Conservation (phyloP, 495 filamentous ascomycete species). For the Penicillium waksmanii region DNA sequence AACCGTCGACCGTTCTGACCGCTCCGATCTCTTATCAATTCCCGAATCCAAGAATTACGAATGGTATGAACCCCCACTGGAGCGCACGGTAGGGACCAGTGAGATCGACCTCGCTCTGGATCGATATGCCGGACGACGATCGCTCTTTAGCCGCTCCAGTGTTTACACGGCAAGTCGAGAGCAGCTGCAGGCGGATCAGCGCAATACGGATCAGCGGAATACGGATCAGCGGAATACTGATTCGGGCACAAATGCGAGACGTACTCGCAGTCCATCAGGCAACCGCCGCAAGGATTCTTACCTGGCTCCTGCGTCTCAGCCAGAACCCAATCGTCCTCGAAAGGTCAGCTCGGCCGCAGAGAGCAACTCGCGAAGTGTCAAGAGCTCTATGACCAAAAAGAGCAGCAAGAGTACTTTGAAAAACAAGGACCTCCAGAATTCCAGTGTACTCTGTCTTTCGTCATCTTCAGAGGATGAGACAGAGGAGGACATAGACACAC, state of each 20-base stretch:
- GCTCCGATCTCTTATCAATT: slow-evolving; percentile 27
- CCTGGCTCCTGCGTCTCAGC: slow-evolving; percentile 23
- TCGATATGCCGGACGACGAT: slow-evolving; percentile 34
- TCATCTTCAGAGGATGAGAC: slow-evolving; percentile 62
- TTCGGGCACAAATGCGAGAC: slow-evolving; percentile 15
- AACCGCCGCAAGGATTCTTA: slow-evolving; percentile 28
- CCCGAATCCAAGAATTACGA: slow-evolving; percentile 28
- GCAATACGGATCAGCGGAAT: slow-evolving; percentile 19
- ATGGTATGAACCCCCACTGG: slow-evolving; percentile 36
- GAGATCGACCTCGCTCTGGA: slow-evolving; percentile 46
- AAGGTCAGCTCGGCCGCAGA: slow-evolving; percentile 20
- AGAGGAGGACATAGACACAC: slow-evolving; percentile 37
- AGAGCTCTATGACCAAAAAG: slow-evolving; percentile 40
- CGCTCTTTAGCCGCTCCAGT: slow-evolving; percentile 32
- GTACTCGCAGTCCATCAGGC: slow-evolving; percentile 27
- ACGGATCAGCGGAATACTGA: slow-evolving; percentile 28
- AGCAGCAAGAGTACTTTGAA: slow-evolving; percentile 50
- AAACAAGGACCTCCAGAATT: slow-evolving; percentile 50
- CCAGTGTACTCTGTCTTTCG: slow-evolving; percentile 59
- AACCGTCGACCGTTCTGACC: slow-evolving; percentile 10
- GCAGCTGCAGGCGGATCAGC: slow-evolving; percentile 25
- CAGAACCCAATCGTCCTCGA: slow-evolving; percentile 9
- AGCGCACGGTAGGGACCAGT: slow-evolving; percentile 39
- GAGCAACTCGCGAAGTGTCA: slow-evolving; percentile 23
- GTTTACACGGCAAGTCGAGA: slow-evolving; percentile 32